Conservation (phyloP, 179 eudicot species). For the Sideroxylon spinosum region DNA sequence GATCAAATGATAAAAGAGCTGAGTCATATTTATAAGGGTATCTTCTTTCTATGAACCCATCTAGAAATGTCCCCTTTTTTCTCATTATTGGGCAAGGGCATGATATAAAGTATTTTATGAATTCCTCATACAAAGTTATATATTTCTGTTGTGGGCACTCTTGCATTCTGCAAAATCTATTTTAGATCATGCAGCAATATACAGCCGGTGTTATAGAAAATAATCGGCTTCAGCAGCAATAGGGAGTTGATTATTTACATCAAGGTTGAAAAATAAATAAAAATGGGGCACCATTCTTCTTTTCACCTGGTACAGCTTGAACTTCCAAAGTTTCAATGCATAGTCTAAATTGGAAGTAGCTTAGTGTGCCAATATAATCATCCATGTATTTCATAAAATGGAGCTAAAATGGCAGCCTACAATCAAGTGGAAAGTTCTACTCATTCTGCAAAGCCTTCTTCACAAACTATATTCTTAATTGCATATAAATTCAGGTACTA, state of each 20-base stretch:
- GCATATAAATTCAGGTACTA: too few species aligned
- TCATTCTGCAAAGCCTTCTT: neutral
- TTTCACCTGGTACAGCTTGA: neutral
- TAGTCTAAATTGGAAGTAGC: too few species aligned
- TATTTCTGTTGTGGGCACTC: too few species aligned
- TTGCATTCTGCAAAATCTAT: neutral
- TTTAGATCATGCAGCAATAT: neutral
- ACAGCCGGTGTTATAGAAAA: neutral
- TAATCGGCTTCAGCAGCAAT: neutral
- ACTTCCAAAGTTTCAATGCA: neutral
- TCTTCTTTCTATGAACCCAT: too few species aligned
- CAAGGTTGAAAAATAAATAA: too few species aligned
- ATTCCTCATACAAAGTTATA: neutral
- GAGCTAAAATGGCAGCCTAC: neutral
- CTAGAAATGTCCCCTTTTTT: too few species aligned
- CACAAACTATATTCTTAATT: neutral
- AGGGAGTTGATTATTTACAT: too few species aligned
- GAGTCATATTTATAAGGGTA: too few species aligned
- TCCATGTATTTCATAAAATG: neutral
- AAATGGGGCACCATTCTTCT: neutral
- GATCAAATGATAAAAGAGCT: too few species aligned
- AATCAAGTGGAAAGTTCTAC: neutral
- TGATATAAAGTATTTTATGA: neutral
- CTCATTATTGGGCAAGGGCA: too few species aligned
- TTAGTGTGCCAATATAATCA: too few species aligned